Evolutionary conservation across 73 alveolate genomes (phyloP).

Genomic region (Chromera velia): DNA sequence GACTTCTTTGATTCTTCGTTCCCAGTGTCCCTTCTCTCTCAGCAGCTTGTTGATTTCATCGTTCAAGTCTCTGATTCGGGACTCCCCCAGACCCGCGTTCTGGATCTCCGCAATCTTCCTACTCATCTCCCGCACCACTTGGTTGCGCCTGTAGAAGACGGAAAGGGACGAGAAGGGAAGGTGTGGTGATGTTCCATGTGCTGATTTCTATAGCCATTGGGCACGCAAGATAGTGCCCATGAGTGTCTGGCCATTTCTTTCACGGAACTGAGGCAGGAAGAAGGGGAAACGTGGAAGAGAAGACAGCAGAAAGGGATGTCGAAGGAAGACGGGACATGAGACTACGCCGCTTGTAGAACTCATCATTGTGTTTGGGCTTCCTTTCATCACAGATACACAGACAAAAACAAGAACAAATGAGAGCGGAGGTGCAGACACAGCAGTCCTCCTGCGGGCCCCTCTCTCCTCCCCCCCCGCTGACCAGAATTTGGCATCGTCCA

Average conservation of each 20-base stretch:
- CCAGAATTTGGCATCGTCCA: background rate
- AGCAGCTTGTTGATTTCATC: conserved; percentile 87
- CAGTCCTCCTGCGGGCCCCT: too few species aligned
- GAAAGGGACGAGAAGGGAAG: background rate
- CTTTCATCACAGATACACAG: too few species aligned
- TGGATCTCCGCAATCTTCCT: conserved; percentile 78
- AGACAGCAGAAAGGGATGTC: too few species aligned
- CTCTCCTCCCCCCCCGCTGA: too few species aligned
- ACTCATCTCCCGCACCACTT: conserved; percentile 71
- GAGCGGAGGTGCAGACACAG: too few species aligned
- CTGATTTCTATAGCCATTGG: conserved; percentile 59
- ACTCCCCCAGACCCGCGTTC: conserved; percentile 93
- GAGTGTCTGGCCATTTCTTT: conserved; percentile 24
- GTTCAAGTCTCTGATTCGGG: conserved; percentile 82
- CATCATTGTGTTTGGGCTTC: too few species aligned
- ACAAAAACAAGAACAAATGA: too few species aligned
- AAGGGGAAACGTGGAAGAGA: too few species aligned
- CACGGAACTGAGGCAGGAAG: too few species aligned
- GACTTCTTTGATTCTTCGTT: conserved; percentile 70
- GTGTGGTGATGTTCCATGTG: background rate
- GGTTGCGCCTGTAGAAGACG: conserved; percentile 41
- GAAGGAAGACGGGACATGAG: too few species aligned
- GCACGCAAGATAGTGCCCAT: conserved; percentile 47
- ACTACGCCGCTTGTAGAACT: too few species aligned
- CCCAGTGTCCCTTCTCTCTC: conserved; percentile 83